phyloP scores from a whole-genome alignment of 805 yeast species.

The Peterozyma xylosa region DNA sequence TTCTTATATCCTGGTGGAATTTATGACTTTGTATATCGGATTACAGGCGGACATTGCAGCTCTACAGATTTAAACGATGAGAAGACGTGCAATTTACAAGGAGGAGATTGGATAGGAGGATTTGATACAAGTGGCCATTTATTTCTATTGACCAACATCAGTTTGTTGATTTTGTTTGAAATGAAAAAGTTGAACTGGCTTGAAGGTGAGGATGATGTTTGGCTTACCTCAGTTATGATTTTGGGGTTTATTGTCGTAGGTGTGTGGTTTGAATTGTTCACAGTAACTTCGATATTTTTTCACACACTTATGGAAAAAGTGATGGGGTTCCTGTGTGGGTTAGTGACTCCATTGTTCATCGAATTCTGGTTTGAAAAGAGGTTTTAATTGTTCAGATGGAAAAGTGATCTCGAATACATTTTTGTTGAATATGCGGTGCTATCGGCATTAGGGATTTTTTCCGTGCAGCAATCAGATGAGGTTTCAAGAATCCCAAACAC shows the following conservation, averaged over 20 bases:
- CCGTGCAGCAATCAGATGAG: background rate
- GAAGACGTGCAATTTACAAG: constrained; percentile 1
- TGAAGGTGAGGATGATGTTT: background rate
- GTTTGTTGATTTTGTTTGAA: constrained; percentile 33
- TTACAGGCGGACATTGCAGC: background rate
- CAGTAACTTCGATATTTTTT: constrained; percentile 39
- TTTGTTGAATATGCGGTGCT: no score
- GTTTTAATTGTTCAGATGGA: background rate
- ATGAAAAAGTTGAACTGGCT: constrained; percentile 11
- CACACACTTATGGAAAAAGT: constrained; percentile 40
- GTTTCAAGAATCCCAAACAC: no score
- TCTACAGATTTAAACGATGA: background rate
- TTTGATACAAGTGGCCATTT: constrained; percentile 51
- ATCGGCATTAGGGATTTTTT: background rate
- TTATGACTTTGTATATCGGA: background rate
- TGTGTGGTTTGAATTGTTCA: constrained; percentile 31
- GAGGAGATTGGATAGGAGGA: constrained; percentile 38
- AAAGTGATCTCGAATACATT: no score
- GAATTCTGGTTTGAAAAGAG: constrained; percentile 1
- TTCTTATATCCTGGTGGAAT: background rate
- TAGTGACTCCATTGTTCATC: constrained; percentile 18
- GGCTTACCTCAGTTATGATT: constrained; percentile 6
- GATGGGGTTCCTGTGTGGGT: constrained; percentile 33
- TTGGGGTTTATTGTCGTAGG: constrained; percentile 12
- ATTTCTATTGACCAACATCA: constrained; percentile 33